phyloP scores from a whole-genome alignment of 306 rosid genomes.

The Ammopiptanthus mongolicus region DNA sequence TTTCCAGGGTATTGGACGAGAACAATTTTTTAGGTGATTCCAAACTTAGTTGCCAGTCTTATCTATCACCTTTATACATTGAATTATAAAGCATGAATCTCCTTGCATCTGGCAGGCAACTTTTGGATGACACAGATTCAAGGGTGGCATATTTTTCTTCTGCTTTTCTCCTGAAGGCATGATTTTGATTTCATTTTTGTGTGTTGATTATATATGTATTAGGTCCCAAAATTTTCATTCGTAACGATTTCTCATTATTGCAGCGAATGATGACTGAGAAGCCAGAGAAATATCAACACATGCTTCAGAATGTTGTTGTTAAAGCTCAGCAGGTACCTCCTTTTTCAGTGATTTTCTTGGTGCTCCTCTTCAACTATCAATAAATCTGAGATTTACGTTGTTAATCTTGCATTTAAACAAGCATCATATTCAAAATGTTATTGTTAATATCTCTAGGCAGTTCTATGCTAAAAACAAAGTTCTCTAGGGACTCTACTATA shows the following conservation, averaged over 20 bases:
- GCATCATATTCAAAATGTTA: neutral
- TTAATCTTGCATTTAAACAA: neutral
- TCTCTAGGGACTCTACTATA: neutral
- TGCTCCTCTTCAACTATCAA: neutral
- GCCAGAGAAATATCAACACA: slow-evolving; percentile 91
- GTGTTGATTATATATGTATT: neutral
- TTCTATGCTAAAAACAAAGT: neutral
- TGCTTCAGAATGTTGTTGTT: slow-evolving; percentile 92
- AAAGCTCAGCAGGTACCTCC: slow-evolving; percentile 96
- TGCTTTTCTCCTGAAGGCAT: slow-evolving; percentile 96
- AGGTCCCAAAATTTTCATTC: neutral
- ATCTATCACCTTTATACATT: neutral
- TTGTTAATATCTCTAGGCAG: neutral
- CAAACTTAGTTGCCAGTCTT: slow-evolving; percentile 1
- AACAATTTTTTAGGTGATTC: slow-evolving; percentile 85
- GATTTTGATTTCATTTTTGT: slow-evolving; percentile 28
- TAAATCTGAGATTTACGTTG: neutral
- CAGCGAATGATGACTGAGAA: slow-evolving; percentile 98
- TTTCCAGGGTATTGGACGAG: slow-evolving; percentile 77
- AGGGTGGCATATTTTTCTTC: slow-evolving; percentile 97
- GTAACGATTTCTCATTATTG: slow-evolving; percentile 22
- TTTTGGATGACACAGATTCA: slow-evolving; percentile 94
- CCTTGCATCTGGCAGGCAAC: slow-evolving; percentile 58
- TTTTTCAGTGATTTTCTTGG: slow-evolving; percentile 22
- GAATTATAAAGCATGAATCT: neutral